phyloP scores from a whole-genome alignment of 2,329 filamentous ascomycete species.

The Fusarium globosum region DNA sequence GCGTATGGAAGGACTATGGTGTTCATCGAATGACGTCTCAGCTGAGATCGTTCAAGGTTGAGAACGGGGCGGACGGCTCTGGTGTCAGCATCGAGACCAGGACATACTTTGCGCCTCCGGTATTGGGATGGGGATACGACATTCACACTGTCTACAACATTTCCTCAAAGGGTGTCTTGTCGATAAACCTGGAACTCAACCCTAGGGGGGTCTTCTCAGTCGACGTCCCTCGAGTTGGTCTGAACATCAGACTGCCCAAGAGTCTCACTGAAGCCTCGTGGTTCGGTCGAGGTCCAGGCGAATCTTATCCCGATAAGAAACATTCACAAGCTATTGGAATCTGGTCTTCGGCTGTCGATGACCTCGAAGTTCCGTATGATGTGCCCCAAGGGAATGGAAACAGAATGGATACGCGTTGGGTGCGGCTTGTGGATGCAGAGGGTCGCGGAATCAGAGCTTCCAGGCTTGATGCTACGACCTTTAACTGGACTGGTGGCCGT shows the following conservation, averaged over 20 bases:
- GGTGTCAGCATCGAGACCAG: background rate
- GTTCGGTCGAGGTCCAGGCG: conserved; percentile 6
- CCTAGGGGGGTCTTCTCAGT: background rate
- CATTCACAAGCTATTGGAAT: background rate
- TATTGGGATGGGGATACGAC: conserved; percentile 17
- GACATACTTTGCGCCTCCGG: conserved; percentile 5
- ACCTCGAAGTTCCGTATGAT: background rate
- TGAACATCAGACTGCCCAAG: conserved; percentile 11
- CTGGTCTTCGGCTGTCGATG: background rate
- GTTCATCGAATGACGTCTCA: conserved; percentile 18
- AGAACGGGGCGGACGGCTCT: fast-evolving
- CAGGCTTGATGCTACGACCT: background rate
- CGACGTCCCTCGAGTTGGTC: background rate
- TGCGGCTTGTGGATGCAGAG: background rate
- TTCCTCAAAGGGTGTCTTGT: background rate
- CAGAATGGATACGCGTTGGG: conserved; percentile 13
- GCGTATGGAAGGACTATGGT: conserved; percentile 7
- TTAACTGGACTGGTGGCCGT: background rate
- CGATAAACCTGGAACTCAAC: background rate
- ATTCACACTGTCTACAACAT: background rate
- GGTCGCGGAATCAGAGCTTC: background rate
- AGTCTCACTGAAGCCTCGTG: background rate
- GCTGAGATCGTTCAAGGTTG: background rate
- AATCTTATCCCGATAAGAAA: conserved; percentile 13
- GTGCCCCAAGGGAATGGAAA: background rate